phyloP scores from a whole-genome alignment of 2,329 filamentous ascomycete genomes.

The Penicillium sp. region DNA sequence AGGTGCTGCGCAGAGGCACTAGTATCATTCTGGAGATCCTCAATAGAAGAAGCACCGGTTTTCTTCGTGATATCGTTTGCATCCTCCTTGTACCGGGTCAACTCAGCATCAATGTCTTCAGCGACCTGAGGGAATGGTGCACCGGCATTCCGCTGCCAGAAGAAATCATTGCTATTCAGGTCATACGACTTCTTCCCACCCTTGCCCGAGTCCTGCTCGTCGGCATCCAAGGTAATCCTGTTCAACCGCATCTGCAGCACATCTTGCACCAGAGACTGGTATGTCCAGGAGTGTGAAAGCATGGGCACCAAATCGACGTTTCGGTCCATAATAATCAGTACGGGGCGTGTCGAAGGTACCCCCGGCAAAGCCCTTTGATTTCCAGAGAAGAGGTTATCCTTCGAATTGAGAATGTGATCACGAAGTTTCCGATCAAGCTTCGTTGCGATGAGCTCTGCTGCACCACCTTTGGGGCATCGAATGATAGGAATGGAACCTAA shows the following conservation, averaged over 20 bases:
- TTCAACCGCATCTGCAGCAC: slow-evolving; percentile 81
- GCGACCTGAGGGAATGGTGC: slow-evolving; percentile 93
- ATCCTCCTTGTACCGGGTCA: slow-evolving; percentile 94
- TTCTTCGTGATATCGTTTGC: slow-evolving; percentile 92
- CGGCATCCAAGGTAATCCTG: slow-evolving; percentile 85
- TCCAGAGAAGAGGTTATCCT: slow-evolving; percentile 89
- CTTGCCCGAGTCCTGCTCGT: slow-evolving; percentile 73
- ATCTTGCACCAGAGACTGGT: slow-evolving; percentile 82
- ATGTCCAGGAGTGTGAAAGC: slow-evolving; percentile 95
- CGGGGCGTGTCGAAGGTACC: slow-evolving; percentile 74
- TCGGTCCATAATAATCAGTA: slow-evolving; percentile 89
- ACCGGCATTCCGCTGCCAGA: slow-evolving; percentile 91
- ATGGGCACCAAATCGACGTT: slow-evolving; percentile 96
- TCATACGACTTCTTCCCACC: slow-evolving; percentile 88
- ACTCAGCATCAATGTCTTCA: slow-evolving; percentile 90
- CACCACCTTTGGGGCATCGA: slow-evolving; percentile 85
- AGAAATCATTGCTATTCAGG: slow-evolving; percentile 85
- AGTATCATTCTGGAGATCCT: slow-evolving; percentile 88
- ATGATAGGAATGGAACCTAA: slow-evolving; percentile 90
- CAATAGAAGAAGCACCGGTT: slow-evolving; percentile 87
- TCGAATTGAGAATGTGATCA: slow-evolving; percentile 95
- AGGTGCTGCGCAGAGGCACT: slow-evolving; percentile 89
- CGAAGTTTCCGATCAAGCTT: slow-evolving; percentile 94
- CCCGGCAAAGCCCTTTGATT: slow-evolving; percentile 61
- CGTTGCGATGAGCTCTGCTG: slow-evolving; percentile 89